Percentiles rank a stretch among this genome's conserved stretches.
These are phyloP conservation scores for Aspergillus conjunctus DNA, from an alignment of 495 filamentous ascomycete genomes.

Conservation along the genomic window DNA sequence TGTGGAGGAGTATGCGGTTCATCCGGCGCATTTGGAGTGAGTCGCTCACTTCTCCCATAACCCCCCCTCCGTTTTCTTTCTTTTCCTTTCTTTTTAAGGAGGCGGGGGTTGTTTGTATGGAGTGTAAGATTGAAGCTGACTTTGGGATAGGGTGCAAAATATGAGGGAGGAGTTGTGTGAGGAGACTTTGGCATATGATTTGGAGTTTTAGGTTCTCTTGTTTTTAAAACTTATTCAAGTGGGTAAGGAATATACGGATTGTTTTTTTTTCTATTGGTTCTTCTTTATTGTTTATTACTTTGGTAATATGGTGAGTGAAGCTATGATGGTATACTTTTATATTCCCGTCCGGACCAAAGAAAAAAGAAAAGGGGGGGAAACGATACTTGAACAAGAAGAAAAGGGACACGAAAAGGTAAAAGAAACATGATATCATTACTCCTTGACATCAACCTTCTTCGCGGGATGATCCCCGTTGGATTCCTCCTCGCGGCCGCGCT, in stretches of 20 bases:
- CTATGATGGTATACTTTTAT: conserved; percentile 11
- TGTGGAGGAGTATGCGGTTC: conserved; percentile 39
- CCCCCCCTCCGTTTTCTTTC: too few relatives aligned
- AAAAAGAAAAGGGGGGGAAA: conserved; percentile 4
- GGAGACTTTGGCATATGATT: conserved; percentile 49
- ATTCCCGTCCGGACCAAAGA: conserved; percentile 3
- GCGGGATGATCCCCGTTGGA: conserved; percentile 42
- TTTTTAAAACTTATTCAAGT: background rate
- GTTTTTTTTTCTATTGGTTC: background rate
- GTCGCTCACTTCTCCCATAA: too few relatives aligned
- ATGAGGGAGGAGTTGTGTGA: conserved; percentile 48
- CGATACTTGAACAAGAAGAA: conserved; percentile 3
- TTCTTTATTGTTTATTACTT: background rate
- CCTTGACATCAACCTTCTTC: conserved; percentile 54
- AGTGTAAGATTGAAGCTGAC: background rate
- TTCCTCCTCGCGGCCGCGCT: conserved; percentile 52
- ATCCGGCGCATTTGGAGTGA: conserved; percentile 47
- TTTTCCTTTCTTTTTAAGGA: background rate
- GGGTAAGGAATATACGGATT: background rate
- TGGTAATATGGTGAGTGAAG: background rate
- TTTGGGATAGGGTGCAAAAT: conserved; percentile 36
- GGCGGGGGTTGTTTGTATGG: background rate
- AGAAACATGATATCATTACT: conserved; percentile 32
- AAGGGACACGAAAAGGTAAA: conserved; percentile 1
- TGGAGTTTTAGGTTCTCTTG: conserved; percentile 35